phyloP scores from a whole-genome alignment of 1,284 basidiomycete genomes.

The Ceratobasidium sp. region DNA sequence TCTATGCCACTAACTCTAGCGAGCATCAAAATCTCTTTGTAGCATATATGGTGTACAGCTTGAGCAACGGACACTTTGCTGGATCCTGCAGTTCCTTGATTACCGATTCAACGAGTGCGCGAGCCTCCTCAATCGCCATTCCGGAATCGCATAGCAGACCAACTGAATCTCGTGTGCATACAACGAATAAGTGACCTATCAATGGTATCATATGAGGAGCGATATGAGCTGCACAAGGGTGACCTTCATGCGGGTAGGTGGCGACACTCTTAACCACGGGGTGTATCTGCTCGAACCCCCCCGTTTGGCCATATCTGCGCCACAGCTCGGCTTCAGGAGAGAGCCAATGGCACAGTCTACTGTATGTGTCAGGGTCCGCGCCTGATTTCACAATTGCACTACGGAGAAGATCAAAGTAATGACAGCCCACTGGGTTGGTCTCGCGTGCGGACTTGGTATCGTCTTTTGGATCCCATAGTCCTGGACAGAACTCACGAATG shows the following conservation, averaged over 20 bases:
- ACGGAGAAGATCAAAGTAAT: neutral
- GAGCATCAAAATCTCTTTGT: conserved; percentile 7
- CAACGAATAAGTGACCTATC: neutral
- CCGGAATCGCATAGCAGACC: neutral
- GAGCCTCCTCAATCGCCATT: neutral
- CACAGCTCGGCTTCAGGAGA: neutral
- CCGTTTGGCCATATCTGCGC: neutral
- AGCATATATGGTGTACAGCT: conserved; percentile 3
- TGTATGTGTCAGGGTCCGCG: neutral
- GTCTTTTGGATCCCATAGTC: neutral
- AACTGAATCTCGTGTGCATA: neutral
- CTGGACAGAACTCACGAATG: neutral
- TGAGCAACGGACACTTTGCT: neutral
- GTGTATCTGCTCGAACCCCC: conserved; percentile 5
- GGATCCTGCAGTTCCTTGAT: conserved; percentile 3
- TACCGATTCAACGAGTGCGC: neutral
- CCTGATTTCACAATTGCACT: neutral
- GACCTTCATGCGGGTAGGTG: neutral
- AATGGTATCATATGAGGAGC: neutral
- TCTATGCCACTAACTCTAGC: too few relatives aligned
- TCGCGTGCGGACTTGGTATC: neutral
- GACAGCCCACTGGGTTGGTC: neutral
- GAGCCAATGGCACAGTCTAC: neutral
- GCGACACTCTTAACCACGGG: neutral
- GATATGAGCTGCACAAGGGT: neutral